A percentile compares a stretch with the other conserved stretches of the same genome.
Evolutionary conservation across 2,329 filamentous ascomycete genomes (phyloP).

Genomic region (Ceratocystis papillata): DNA sequence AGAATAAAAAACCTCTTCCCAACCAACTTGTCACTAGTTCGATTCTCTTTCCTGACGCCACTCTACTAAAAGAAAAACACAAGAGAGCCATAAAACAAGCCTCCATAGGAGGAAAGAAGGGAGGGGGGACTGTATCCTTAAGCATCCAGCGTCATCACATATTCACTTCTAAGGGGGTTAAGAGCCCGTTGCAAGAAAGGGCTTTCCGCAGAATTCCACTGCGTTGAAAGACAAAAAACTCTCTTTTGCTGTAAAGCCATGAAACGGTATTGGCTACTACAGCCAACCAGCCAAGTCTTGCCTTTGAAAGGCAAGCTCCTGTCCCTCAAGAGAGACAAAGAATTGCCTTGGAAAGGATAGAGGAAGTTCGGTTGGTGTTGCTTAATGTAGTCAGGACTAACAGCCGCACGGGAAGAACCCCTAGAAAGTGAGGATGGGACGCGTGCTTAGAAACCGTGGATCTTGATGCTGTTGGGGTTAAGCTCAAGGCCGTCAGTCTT

Average conservation of each 20-base stretch:
- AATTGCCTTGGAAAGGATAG: slow-evolving; percentile 1
- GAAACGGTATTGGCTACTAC: neutral
- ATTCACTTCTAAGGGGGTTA: too few species aligned
- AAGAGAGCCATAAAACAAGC: too few species aligned
- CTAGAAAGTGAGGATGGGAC: slow-evolving; percentile 11
- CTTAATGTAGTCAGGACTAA: slow-evolving; percentile 19
- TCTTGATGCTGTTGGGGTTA: slow-evolving; percentile 95
- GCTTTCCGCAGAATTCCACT: slow-evolving; percentile 22
- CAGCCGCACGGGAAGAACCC: slow-evolving; percentile 7
- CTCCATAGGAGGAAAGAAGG: too few species aligned
- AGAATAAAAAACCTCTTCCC: too few species aligned
- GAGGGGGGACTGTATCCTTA: neutral
- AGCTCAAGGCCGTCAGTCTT: slow-evolving; percentile 91
- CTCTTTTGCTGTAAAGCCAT: slow-evolving; percentile 11
- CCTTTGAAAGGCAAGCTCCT: neutral
- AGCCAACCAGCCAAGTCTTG: neutral
- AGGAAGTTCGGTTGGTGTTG: neutral
- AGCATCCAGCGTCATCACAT: too few species aligned
- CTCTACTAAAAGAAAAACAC: neutral
- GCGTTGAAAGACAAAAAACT: slow-evolving; percentile 19
- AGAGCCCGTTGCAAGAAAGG: slow-evolving; percentile 17
- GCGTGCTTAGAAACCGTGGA: slow-evolving; percentile 44
- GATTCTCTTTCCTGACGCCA: slow-evolving; percentile 8
- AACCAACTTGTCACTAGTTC: too few species aligned
- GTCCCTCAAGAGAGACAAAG: too few species aligned